These are phyloP conservation scores for Stenogyne calaminthoides DNA, from an alignment of 305 asterid species.

Conservation along the genomic window DNA sequence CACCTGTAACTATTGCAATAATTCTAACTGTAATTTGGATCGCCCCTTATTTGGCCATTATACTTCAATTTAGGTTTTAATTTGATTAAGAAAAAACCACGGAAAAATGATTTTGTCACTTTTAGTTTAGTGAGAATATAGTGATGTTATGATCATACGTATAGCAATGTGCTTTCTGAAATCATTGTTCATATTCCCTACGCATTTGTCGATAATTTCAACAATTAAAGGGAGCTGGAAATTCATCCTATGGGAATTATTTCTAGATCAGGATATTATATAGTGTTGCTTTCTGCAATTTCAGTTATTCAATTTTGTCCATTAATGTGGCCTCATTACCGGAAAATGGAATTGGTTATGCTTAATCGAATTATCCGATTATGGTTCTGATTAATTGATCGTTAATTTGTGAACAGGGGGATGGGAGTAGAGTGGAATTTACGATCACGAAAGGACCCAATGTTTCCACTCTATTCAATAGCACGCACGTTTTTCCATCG, in stretches of 20 bases:
- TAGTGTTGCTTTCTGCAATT: neutral
- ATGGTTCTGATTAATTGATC: neutral
- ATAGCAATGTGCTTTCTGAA: neutral
- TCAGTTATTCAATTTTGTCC: neutral
- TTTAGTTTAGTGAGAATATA: neutral
- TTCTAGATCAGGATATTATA: neutral
- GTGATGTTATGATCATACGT: neutral
- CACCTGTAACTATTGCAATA: neutral
- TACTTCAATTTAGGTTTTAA: neutral
- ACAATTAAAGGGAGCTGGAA: neutral
- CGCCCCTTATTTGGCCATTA: neutral
- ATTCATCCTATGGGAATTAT: neutral
- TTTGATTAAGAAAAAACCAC: neutral
- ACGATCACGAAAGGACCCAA: constrained; percentile 31
- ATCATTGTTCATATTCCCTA: neutral
- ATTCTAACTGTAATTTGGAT: neutral
- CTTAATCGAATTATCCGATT: neutral
- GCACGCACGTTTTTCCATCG: constrained; percentile 33
- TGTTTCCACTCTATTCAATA: constrained; percentile 35
- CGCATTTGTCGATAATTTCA: neutral
- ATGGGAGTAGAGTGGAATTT: constrained; percentile 27
- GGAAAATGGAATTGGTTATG: neutral
- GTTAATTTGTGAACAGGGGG: constrained; percentile 32
- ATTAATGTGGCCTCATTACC: neutral
- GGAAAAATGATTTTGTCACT: neutral